Percentiles rank a stretch among this genome's conserved stretches.
Evolutionary conservation across 1,284 basidiomycete species (phyloP).

Genomic region (Amylostereum areolatum): DNA sequence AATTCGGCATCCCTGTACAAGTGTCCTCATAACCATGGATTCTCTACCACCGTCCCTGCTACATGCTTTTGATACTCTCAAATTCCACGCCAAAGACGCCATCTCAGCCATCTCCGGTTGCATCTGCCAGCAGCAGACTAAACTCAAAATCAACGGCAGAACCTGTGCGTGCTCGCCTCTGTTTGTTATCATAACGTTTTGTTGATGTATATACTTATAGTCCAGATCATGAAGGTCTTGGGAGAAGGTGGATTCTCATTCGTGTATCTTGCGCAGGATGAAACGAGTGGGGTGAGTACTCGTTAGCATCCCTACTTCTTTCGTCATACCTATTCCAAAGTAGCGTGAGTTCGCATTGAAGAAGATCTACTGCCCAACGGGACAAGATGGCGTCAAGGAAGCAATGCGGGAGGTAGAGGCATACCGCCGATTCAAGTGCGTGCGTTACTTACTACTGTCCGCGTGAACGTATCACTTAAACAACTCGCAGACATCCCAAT

Average conservation of each 20-base stretch:
- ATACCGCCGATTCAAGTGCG: constrained; percentile 84
- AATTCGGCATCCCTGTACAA: too few species aligned
- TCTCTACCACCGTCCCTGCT: constrained; percentile 14
- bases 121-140: constrained; percentile 73
- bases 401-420: constrained; percentile 91
- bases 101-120: constrained; percentile 75
- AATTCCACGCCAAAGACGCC: constrained; percentile 74
- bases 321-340: too few species aligned
- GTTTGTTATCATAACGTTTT: background rate
- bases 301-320: too few species aligned
- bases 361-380: constrained; percentile 86
- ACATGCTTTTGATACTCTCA: constrained; percentile 53
- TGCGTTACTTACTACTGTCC: constrained; percentile 11
- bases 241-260: constrained; percentile 96
- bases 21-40: too few species aligned
- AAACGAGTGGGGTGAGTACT: constrained; percentile 63
- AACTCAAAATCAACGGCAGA: constrained; percentile 90
- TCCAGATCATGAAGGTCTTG: constrained; percentile 84
- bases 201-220: constrained; percentile 27
- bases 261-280: constrained; percentile 89
- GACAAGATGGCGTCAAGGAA: constrained; percentile 74
- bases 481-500: constrained; percentile 65
- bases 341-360: constrained; percentile 89
- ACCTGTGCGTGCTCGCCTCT: constrained; percentile 55
- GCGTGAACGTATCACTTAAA: constrained; percentile 1